Conservation (phyloP, 306 rosid species). For the Quercus cerris region DNA sequence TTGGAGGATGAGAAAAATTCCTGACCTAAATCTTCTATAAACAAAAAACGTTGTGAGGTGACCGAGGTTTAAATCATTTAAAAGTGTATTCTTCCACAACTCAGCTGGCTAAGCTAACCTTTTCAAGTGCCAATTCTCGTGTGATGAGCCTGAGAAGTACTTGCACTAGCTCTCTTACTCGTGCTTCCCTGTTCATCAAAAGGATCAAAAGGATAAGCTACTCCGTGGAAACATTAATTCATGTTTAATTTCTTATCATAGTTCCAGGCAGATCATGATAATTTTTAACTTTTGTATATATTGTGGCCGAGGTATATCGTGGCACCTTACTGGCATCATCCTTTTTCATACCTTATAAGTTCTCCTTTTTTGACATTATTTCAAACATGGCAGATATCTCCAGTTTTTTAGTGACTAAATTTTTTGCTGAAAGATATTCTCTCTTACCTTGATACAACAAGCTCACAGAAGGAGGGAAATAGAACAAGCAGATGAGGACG, state of each 20-base stretch:
- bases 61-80: slow-evolving; percentile 19
- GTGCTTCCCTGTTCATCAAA: slow-evolving; percentile 61
- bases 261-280: not conserved
- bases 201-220: not conserved
- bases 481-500: slow-evolving; percentile 75
- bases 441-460: slow-evolving; percentile 78
- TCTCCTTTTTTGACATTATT: not conserved
- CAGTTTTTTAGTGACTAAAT: too few relatives aligned
- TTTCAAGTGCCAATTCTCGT: slow-evolving; percentile 62
- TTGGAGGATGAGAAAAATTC: slow-evolving; percentile 2
- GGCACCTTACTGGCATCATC: not conserved
- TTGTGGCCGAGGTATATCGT: not conserved
- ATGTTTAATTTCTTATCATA: not conserved
- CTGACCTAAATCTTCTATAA: slow-evolving; percentile 12
- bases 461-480: slow-evolving; percentile 85
- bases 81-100: slow-evolving; percentile 24
- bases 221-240: not conserved
- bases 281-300: not conserved
- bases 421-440: not conserved
- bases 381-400: not conserved
- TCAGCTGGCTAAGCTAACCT: slow-evolving; percentile 43
- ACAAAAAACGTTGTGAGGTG: slow-evolving; percentile 8
- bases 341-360: not conserved
- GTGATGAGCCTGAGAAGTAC: slow-evolving; percentile 57
- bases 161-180: slow-evolving; percentile 67